Evolutionary conservation across 805 yeast species (phyloP), one percentile per base, ranked within the genome.

Genomic region (Starmerella powellii): DNA sequence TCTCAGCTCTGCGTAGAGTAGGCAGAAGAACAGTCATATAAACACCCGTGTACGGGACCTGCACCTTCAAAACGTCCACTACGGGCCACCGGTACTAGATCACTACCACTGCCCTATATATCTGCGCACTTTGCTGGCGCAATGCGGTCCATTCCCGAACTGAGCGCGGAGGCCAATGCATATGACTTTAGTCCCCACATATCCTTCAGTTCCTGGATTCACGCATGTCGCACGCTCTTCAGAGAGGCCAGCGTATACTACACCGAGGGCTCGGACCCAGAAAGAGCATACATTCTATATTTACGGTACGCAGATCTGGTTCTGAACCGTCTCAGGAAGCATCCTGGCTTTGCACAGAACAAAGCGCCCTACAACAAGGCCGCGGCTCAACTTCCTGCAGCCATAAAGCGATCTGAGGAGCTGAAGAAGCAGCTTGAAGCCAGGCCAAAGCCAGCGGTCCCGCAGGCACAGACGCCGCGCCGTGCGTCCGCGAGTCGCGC

Each of bases 221-320:
- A 77, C 42, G 69, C 78, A 37, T 75, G 71, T 40, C 64, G 60
- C 34, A 68, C 67, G 15, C 62, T 69, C 43, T 48, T 38, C 31
- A 45, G 50, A 18, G 57, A 69, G 62, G 72, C 76, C 0, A 61
- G 63, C 24, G 57, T 68, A 17, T 74, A 67, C 56, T 63, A 63
- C 16, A 56, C 58, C 17, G 72, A 67, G 33, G 62, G 64, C 13
- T 35, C 31, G 16, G 63, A 69, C 23, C 54, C 61, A 32, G 68
- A 66, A 32, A 72, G 70, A 44, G 73, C 83, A 0, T 79, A 71
- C 52, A 58, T 74, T 24, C 59, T 75, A 41, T 76, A 76, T 52
- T 60, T 71, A 34, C 59, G 86, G 42, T 77, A 73, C 50, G 68
- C 78, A 18, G 82, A 79, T 45, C 61, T 76, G 37, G 63, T 74